Percentiles rank a stretch among this genome's conserved stretches.
Evolutionary conservation across 208 protist genomes (phyloP).

Genomic region (Tetramitus jugosus): DNA sequence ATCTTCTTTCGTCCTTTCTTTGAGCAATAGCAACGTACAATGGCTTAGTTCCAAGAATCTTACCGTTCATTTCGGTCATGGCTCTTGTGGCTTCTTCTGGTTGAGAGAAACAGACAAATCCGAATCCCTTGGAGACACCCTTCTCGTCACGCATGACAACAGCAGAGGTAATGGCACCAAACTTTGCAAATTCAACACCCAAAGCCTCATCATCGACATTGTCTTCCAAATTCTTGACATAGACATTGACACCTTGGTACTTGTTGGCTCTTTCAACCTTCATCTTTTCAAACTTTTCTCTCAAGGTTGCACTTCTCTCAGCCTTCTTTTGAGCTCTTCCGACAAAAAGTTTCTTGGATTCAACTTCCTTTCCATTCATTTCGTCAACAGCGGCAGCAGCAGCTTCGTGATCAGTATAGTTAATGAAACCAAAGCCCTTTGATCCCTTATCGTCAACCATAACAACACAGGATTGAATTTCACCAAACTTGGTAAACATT

Average conservation of each 20-base stretch:
- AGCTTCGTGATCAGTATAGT: constrained; percentile 87
- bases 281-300: constrained; percentile 61
- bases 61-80: constrained; percentile 93
- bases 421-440: constrained; percentile 96
- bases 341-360: constrained; percentile 83
- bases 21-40: constrained; percentile 95
- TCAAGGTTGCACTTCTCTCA: constrained; percentile 86
- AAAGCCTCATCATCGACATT: constrained; percentile 83
- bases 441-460: constrained; percentile 76
- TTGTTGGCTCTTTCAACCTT: constrained; percentile 69
- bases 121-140: constrained; percentile 63
- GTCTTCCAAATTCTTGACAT: constrained; percentile 97
- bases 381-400: constrained; percentile 83
- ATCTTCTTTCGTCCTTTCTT: constrained; percentile 86
- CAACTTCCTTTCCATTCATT: constrained; percentile 66
- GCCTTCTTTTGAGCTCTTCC: constrained; percentile 88
- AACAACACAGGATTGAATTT: constrained; percentile 76
- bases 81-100: constrained; percentile 92
- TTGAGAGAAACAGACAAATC: constrained; percentile 81
- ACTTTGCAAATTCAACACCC: constrained; percentile 76
- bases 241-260: constrained; percentile 91
- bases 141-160: constrained; percentile 91
- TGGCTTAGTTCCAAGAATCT: constrained; percentile 86
- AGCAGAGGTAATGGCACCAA: constrained; percentile 87
- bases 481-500: constrained; percentile 83